Evolutionary conservation across 768 basidiomycete species (phyloP).

Genomic region (Postia placenta): DNA sequence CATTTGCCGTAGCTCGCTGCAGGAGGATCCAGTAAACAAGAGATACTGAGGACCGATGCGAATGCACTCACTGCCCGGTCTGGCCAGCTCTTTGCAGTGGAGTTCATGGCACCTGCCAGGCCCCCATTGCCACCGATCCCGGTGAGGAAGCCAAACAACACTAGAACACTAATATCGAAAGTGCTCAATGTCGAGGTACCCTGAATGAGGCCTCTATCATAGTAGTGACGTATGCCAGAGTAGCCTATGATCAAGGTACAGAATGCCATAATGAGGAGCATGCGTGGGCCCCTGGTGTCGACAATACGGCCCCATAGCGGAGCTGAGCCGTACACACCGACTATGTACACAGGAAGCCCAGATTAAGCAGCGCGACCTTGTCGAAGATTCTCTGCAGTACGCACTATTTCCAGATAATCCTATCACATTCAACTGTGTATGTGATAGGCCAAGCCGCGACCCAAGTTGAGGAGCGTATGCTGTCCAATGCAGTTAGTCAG

Average conservation of each 20-base stretch:
- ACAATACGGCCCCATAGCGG: slow-evolving; percentile 78
- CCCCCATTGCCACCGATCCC: slow-evolving; percentile 77
- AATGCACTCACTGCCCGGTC: slow-evolving; percentile 50
- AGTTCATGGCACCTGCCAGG: slow-evolving; percentile 63
- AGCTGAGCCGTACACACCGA: slow-evolving; percentile 73
- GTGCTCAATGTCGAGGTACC: slow-evolving; percentile 27
- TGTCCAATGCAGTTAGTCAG: slow-evolving; percentile 17
- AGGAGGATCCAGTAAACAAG: not conserved
- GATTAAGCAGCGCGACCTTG: not conserved
- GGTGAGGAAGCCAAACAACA: slow-evolving; percentile 62
- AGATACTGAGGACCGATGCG: not conserved
- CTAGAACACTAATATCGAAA: slow-evolving; percentile 43
- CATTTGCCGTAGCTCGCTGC: slow-evolving; percentile 71
- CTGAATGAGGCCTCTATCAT: slow-evolving; percentile 39
- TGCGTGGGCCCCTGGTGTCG: slow-evolving; percentile 66
- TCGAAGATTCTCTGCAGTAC: slow-evolving; percentile 13
- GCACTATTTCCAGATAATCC: slow-evolving; percentile 74
- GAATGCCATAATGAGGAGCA: slow-evolving; percentile 55
- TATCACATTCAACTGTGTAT: slow-evolving; percentile 79
- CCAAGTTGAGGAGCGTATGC: slow-evolving; percentile 89
- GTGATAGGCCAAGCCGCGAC: slow-evolving; percentile 62
- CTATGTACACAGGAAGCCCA: slow-evolving; percentile 26
- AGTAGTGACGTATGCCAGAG: slow-evolving; percentile 63
- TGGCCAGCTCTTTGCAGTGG: slow-evolving; percentile 79
- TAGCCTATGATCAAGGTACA: slow-evolving; percentile 66